Evolutionary conservation across 306 rosid genomes (phyloP).

Genomic region (Abrus pulchellus): DNA sequence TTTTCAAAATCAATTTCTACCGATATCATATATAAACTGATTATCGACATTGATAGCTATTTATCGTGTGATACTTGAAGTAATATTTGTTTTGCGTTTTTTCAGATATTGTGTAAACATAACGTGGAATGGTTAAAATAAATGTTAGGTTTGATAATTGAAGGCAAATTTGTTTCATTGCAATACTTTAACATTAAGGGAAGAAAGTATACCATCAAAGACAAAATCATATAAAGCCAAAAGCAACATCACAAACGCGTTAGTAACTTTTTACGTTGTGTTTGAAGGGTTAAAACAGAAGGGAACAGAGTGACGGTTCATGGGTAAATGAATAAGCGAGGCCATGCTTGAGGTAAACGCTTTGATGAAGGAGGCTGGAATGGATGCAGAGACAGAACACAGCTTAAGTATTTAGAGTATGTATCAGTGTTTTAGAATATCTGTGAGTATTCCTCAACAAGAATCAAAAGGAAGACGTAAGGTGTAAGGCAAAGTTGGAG

Average conservation of each 20-base stretch:
- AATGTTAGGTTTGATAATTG: no score
- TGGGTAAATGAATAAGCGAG: background rate
- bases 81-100: no score
- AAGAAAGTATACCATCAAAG: no score
- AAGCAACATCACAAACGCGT: background rate
- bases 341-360: conserved; percentile 39
- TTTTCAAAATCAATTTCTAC: no score
- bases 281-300: conserved; percentile 9
- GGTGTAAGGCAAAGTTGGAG: conserved; percentile 43
- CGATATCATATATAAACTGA: no score
- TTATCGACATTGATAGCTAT: no score
- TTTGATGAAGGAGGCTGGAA: conserved; percentile 52
- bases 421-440: no score
- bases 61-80: no score
- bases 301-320: background rate
- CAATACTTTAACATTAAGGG: no score
- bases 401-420: background rate
- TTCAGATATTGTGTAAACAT: no score
- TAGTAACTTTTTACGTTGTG: background rate
- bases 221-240: background rate
- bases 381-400: conserved; percentile 6
- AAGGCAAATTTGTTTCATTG: no score
- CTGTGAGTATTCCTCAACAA: conserved; percentile 24
- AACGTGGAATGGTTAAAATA: no score
- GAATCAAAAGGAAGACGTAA: conserved; percentile 43